These are phyloP conservation scores for Neoscytalidium dimidiatum DNA, from an alignment of 2,329 filamentous ascomycete species.

Conservation along the genomic window DNA sequence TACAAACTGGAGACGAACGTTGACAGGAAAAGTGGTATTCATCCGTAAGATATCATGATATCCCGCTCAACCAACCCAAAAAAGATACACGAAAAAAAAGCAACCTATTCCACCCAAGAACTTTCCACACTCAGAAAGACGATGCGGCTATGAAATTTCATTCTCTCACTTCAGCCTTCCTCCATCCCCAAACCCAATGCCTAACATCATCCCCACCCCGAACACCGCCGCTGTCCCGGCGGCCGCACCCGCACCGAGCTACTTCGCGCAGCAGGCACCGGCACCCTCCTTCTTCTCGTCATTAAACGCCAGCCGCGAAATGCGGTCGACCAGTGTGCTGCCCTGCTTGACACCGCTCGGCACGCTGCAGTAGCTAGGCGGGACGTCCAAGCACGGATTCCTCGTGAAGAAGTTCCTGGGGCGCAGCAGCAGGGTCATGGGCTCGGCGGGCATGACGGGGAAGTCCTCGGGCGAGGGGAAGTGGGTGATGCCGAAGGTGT, in stretches of 20 bases:
- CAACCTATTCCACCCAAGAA: background rate
- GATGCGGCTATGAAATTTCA: background rate
- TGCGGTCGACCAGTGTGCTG: conserved; percentile 48
- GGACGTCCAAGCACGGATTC: conserved; percentile 80
- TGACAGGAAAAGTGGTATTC: background rate
- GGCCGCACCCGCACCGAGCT: background rate
- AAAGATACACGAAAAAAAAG: background rate
- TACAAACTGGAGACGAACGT: background rate
- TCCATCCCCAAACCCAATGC: background rate
- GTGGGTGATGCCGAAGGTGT: conserved; percentile 89
- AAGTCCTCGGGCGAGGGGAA: conserved; percentile 90
- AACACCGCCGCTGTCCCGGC: background rate
- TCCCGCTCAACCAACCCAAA: background rate
- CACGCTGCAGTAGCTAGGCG: conserved; percentile 71
- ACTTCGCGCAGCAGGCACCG: background rate
- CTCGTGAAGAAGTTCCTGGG: conserved; percentile 80
- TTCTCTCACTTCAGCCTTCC: background rate
- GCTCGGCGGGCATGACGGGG: conserved; percentile 82
- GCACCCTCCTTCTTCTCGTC: background rate
- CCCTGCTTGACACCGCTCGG: conserved; percentile 67
- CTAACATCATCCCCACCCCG: background rate
- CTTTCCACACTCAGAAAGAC: background rate
- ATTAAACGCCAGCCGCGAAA: conserved; percentile 51
- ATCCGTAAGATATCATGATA: background rate
- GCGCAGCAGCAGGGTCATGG: conserved; percentile 76